Conservation (phyloP, 176 grass and related monocot genomes). For the Puccinellia tenuiflora region DNA sequence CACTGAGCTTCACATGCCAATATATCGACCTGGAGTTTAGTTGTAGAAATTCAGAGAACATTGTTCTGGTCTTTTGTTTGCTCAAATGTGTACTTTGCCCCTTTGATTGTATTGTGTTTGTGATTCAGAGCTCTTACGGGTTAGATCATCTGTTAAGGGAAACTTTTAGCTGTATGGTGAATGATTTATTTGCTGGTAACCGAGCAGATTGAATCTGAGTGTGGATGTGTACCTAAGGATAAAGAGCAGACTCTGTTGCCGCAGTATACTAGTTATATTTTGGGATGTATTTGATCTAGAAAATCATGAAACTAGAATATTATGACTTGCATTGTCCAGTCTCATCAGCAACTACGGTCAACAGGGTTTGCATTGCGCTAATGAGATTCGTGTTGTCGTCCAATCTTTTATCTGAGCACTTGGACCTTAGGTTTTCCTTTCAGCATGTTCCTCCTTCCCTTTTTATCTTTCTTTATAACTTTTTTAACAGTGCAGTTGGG, state of each 20-base stretch:
- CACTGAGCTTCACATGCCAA: not conserved
- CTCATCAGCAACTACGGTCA: constrained; percentile 36
- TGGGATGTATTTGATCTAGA: not conserved
- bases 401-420: constrained; percentile 33
- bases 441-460: constrained; percentile 22
- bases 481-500: constrained; percentile 19
- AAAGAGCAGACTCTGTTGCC: not conserved
- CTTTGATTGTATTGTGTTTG: not conserved
- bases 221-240: not conserved
- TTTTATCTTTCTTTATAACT: constrained; percentile 2
- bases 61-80: not conserved
- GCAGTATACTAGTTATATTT: not conserved
- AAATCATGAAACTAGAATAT: constrained; percentile 1
- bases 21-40: not conserved
- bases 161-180: not conserved
- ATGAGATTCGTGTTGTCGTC: constrained; percentile 43
- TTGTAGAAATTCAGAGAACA: not conserved
- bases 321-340: constrained; percentile 11
- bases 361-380: constrained; percentile 29
- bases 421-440: constrained; percentile 39
- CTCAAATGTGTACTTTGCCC: not conserved
- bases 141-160: not conserved
- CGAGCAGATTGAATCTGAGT: not conserved
- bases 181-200: not conserved
- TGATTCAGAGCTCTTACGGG: not conserved